Base-by-base conservation (phyloP, 2,329 filamentous ascomycete genomes). In the Pseudocercospora eumusae region DNA sequence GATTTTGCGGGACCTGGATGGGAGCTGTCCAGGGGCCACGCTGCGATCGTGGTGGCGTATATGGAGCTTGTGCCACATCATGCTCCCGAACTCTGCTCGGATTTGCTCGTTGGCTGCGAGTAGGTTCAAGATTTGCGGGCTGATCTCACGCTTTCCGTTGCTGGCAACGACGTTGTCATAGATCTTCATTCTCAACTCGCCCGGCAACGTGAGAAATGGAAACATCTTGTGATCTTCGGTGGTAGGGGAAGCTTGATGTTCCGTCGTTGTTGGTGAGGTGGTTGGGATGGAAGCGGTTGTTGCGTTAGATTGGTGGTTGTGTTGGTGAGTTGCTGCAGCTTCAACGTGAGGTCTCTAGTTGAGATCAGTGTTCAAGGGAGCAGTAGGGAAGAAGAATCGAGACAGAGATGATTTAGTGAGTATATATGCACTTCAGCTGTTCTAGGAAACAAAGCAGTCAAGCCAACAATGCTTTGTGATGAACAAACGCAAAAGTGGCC, bases 121-220 rank as follows among this genome's bases (percentile, higher is more conserved):
- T 15, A 52, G 15, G 5, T 9, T 21, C 9, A 36, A 4, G 2
- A 3, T 50, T 4, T n/a, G 2, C 3, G 20, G 7, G 7, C 2
- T 25, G 2, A 9, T 0, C 8, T 9, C 21, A 9, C 3, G 10
- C 3, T 8, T 5, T 15, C 13, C 13, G 10, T 10, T n/a, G 21
- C 45, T 20, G 20, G 6, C 21, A 10, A 42, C 10, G 21, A 57
- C 23, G 15, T 57, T 18, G 1, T 57, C 55, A 13, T 59, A 59
- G 28, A 59, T 42, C n/a, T 50, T 28, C 21, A 52, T 59, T 60
- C 56, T 25, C n/a, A 53, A 10, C n/a, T 59, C 56, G 18, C 27
- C 25, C 18, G 56, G 56, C 18, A 59, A 36, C 33, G 21, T 45
- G 25, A 59, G 45, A 28, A 59, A 59, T 21, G 33, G 54, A 31